phyloP scores from a whole-genome alignment of 768 basidiomycete genomes.

The Termitomyces sp. region DNA sequence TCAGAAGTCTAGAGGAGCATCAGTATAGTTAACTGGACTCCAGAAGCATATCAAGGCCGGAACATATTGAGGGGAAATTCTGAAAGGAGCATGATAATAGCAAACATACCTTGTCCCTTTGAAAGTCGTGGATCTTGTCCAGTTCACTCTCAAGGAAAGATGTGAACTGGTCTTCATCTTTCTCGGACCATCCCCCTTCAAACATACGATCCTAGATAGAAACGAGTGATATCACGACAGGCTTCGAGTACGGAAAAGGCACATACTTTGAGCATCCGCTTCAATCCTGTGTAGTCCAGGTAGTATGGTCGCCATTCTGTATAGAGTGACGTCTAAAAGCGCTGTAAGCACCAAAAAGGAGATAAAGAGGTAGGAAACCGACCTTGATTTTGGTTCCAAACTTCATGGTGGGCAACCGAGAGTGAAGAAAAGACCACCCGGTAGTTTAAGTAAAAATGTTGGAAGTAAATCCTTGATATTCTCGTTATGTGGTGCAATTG shows the following conservation, averaged over 20 bases:
- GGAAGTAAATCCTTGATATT: neutral
- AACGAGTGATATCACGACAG: neutral
- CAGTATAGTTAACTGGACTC: neutral
- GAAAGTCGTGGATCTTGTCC: conserved; percentile 92
- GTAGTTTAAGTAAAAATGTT: neutral
- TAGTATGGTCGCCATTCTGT: conserved; percentile 90
- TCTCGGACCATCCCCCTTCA: conserved; percentile 58
- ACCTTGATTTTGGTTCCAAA: conserved; percentile 69
- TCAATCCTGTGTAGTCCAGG: conserved; percentile 83
- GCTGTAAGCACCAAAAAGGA: neutral
- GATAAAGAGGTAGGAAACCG: neutral
- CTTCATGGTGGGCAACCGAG: conserved; percentile 46
- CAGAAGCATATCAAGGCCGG: neutral
- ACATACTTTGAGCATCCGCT: conserved; percentile 81
- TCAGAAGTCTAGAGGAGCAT: conserved; percentile 58
- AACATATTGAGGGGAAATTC: neutral
- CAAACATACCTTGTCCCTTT: conserved; percentile 68
- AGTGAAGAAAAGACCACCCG: neutral
- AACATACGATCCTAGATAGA: conserved; percentile 34
- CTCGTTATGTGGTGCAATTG: neutral
- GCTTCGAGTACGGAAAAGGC: neutral
- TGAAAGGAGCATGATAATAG: neutral
- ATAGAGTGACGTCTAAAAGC: conserved; percentile 68
- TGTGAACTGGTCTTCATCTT: conserved; percentile 82
- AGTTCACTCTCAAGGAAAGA: conserved; percentile 76